Percentiles rank a stretch among this genome's conserved stretches.
phyloP scores from a whole-genome alignment of 805 yeast genomes.

The Candida succiphila region DNA sequence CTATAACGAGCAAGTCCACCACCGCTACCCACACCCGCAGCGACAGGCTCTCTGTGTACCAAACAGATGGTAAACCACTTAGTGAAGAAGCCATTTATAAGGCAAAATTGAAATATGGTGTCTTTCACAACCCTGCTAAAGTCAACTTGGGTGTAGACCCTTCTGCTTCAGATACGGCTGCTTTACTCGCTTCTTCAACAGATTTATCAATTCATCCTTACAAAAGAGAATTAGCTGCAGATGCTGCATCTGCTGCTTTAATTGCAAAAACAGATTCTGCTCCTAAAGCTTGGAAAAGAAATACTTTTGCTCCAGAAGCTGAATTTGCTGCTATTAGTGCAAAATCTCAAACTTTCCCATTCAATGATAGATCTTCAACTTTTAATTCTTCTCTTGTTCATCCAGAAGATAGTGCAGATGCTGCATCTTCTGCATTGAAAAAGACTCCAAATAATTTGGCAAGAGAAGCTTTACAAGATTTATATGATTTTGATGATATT shows the following conservation, averaged over 20 bases:
- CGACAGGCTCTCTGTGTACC: conserved; percentile 45
- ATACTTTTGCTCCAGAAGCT: conserved; percentile 33
- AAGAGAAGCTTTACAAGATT: conserved; percentile 26
- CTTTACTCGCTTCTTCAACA: conserved; percentile 59
- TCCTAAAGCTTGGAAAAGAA: conserved; percentile 40
- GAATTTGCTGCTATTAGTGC: conserved; percentile 33
- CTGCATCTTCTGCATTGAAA: conserved; percentile 32
- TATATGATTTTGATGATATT: conserved; percentile 33
- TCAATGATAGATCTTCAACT: conserved; percentile 9
- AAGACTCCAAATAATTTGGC: conserved; percentile 19
- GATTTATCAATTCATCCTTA: conserved; percentile 58
- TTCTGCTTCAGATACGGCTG: conserved; percentile 68
- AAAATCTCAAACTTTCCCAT: conserved; percentile 22
- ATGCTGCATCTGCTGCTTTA: conserved; percentile 59
- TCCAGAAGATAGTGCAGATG: conserved; percentile 27
- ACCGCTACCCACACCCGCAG: too few relatives aligned
- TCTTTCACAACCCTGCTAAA: conserved; percentile 41
- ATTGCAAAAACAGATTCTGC: conserved; percentile 35
- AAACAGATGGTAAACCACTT: conserved; percentile 59
- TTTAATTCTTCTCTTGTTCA: conserved; percentile 20
- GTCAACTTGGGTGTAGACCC: conserved; percentile 54
- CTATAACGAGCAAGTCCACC: conserved; percentile 15
- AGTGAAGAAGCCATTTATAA: conserved; percentile 68
- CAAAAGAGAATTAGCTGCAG: conserved; percentile 47
- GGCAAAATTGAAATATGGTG: conserved; percentile 63